Percentiles rank a stretch among this genome's conserved stretches.
Conservation (phyloP, 2,329 filamentous ascomycete species). For the Aspergillus nomiae region DNA sequence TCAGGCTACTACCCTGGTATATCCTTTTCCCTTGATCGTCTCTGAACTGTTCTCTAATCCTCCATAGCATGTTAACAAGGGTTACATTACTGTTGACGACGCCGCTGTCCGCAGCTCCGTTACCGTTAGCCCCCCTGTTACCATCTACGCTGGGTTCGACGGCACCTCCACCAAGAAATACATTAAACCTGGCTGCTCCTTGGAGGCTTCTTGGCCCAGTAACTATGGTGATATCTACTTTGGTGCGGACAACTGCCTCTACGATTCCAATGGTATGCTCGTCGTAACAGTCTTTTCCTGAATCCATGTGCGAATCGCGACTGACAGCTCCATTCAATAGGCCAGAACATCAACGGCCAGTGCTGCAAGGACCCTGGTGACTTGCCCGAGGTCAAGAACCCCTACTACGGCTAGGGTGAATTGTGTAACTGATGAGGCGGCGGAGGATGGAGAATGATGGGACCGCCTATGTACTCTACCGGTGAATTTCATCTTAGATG, state of each 20-base stretch:
- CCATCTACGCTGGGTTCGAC: conserved; percentile 5
- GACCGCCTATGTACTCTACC: neutral
- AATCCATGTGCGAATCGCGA: neutral
- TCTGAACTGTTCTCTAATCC: neutral
- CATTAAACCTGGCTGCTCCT: neutral
- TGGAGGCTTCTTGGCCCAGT: neutral
- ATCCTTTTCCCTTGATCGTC: neutral
- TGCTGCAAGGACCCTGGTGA: neutral
- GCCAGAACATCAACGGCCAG: neutral
- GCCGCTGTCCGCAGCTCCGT: neutral
- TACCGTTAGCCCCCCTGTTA: neutral
- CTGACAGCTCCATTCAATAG: neutral
- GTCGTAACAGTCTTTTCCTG: fast-evolving
- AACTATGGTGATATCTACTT: conserved; percentile 2
- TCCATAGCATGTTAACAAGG: neutral
- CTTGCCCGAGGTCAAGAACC: neutral
- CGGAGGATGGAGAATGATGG: neutral
- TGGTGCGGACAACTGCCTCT: neutral
- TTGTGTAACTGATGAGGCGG: neutral
- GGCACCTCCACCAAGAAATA: neutral
- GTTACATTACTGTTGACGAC: neutral
- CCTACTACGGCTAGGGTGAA: neutral
- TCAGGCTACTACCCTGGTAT: neutral
- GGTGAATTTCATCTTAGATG: neutral
- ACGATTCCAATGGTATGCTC: neutral